Evolutionary conservation across 345 rosid species (phyloP), one percentile per base, ranked within the genome.

Genomic region (Dovyalis caffra): DNA sequence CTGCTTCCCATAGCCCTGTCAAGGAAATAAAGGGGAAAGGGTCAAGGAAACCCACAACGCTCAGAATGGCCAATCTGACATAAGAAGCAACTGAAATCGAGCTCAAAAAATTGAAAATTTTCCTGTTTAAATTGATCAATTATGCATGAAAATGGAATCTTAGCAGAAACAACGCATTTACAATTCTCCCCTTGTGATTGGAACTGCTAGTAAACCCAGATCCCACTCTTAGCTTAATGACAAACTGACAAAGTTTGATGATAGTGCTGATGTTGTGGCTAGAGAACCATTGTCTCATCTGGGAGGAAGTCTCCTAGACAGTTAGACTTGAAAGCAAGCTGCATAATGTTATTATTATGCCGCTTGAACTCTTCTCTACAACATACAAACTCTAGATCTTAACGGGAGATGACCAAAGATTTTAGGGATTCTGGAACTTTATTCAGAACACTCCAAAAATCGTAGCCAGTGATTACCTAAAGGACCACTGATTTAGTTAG

Each of bases 1-100:
- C 16, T 47, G 21, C 37, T 49, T 75, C 6, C 79, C 82, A 60
- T 74, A 66, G n/a, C 82, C 79, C 82, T 79, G 68, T 16, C 2
- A 34, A 28, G n/a, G 21, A 49, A 7, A 25, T 20, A 67, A 20
- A 12, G 58, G 34, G 43, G 68, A 33, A 21, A 32, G 40, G 35
- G 68, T 28, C 29, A 63, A 16, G 28, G 29, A 23, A n/a, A 58
- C 31, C 31, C n/a, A n/a, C n/a, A n/a, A 5, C n/a, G 16, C 8
- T 4, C 21, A 47, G 21, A 47, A 14, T 18, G 20, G 21, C 16
- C n/a, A 18, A 5, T 47, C 53, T 47, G 53, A 5, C n/a, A 21
- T 21, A 47, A 5, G 21, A 47, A 16, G 18, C 53, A 47, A 47
- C 5, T 47, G 53, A 47, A 47, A 47, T 47, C 7, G 53, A 47